These are phyloP conservation scores for Gloeopeniophorella convolvens DNA, from an alignment of 768 basidiomycete species.

Conservation along the genomic window DNA sequence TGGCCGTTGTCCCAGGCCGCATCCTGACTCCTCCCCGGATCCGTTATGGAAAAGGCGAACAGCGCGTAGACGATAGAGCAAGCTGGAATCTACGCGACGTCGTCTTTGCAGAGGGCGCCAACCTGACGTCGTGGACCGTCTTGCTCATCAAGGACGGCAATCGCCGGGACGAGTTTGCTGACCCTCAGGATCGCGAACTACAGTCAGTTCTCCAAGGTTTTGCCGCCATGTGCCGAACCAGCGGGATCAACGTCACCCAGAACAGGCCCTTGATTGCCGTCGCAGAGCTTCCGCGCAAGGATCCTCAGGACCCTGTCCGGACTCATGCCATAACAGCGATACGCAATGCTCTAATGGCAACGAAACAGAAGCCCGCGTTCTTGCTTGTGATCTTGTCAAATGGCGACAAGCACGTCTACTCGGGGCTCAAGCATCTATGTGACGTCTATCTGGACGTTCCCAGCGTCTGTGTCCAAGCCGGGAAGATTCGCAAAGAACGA, in stretches of 20 bases:
- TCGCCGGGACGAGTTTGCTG: constrained; percentile 51
- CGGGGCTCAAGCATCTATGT: constrained; percentile 46
- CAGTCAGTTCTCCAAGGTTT: constrained; percentile 44
- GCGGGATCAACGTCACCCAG: constrained; percentile 51
- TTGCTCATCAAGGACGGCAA: constrained; percentile 59
- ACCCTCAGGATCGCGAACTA: constrained; percentile 49
- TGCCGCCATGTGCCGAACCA: constrained; percentile 49
- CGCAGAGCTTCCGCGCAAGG: constrained; percentile 46
- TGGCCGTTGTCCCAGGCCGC: constrained; percentile 52
- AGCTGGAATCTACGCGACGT: constrained; percentile 52
- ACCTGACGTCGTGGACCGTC: constrained; percentile 58
- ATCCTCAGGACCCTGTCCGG: constrained; percentile 49
- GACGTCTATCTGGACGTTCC: constrained; percentile 44
- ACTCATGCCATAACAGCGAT: constrained; percentile 42
- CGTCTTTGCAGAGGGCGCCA: constrained; percentile 53
- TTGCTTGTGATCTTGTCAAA: constrained; percentile 43
- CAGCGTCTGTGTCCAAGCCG: constrained; percentile 68
- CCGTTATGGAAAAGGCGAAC: constrained; percentile 31
- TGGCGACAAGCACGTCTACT: constrained; percentile 42
- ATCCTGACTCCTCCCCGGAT: constrained; percentile 40
- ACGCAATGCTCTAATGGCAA: constrained; percentile 31
- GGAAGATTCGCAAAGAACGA: constrained; percentile 62
- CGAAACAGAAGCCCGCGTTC: constrained; percentile 36
- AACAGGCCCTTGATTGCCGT: constrained; percentile 33
- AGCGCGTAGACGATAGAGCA: constrained; percentile 38